Evolutionary conservation across 2,329 filamentous ascomycete species (phyloP).

Genomic region (Magnaporthales sp.): DNA sequence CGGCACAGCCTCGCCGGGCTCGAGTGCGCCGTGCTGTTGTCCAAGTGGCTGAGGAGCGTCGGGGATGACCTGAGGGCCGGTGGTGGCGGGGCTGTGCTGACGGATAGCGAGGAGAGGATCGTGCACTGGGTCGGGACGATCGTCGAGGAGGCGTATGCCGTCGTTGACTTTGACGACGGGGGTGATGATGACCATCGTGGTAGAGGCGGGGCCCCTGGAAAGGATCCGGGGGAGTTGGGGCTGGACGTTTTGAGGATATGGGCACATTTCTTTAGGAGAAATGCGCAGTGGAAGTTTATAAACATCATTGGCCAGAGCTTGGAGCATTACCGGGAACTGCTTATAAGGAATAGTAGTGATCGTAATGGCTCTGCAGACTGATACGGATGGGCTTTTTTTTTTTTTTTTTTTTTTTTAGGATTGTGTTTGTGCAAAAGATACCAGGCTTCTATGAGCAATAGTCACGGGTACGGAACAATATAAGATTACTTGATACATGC

Average conservation of each 20-base stretch:
- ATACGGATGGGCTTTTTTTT: neutral
- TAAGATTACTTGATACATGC: too few species aligned
- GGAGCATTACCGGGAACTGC: conserved; percentile 23
- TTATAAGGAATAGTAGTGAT: conserved; percentile 5
- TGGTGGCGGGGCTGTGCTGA: conserved; percentile 17
- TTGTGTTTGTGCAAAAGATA: too few species aligned
- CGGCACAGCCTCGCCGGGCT: conserved; percentile 44
- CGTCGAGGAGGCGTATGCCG: conserved; percentile 31
- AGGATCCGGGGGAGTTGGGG: conserved; percentile 21
- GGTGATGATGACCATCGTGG: conserved; percentile 13
- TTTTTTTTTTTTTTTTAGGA: too few species aligned
- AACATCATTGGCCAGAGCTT: conserved; percentile 33
- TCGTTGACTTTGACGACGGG: conserved; percentile 23
- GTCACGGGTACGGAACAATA: too few species aligned
- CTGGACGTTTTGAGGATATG: conserved; percentile 33
- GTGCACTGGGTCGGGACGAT: conserved; percentile 36
- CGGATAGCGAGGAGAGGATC: conserved; percentile 32
- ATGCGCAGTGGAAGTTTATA: conserved; percentile 38
- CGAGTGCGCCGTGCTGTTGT: conserved; percentile 44
- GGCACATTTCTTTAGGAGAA: conserved; percentile 36
- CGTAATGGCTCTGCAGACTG: neutral
- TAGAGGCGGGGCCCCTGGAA: neutral
- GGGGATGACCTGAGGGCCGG: neutral
- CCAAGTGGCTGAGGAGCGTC: conserved; percentile 31
- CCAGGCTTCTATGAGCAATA: too few species aligned